A percentile compares a stretch with the other conserved stretches of the same genome.
Conservation (phyloP, 2,329 filamentous ascomycete species). For the Fonsecaea pedrosoi region DNA sequence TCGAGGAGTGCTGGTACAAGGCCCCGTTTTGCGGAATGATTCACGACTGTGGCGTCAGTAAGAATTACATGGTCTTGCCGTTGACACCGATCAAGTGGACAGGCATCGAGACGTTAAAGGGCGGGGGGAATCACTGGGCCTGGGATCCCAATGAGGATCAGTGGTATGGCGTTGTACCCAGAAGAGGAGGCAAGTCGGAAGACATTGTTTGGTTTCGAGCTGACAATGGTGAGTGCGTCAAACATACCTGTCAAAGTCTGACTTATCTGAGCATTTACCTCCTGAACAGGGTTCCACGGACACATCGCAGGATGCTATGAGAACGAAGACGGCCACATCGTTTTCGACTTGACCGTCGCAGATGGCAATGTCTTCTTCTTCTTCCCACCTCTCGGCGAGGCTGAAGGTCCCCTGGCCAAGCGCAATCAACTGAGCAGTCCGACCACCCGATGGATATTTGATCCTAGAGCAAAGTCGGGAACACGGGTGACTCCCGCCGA, state of each 20-base stretch:
- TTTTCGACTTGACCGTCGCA: constrained; percentile 49
- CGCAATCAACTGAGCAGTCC: constrained; percentile 39
- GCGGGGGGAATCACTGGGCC: constrained; percentile 59
- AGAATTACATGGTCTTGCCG: constrained; percentile 58
- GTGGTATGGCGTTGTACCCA: constrained; percentile 62
- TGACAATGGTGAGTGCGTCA: constrained; percentile 42
- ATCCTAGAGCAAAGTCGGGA: constrained; percentile 41
- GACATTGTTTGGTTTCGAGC: constrained; percentile 52
- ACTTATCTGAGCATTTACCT: background rate
- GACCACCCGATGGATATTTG: constrained; percentile 45
- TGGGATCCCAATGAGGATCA: constrained; percentile 62
- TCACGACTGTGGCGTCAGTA: constrained; percentile 57
- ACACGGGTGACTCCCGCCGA: constrained; percentile 49
- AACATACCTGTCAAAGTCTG: background rate
- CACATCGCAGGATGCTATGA: constrained; percentile 59
- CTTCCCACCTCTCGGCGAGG: constrained; percentile 34
- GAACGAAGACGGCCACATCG: constrained; percentile 54
- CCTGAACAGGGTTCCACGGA: constrained; percentile 49
- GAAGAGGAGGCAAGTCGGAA: constrained; percentile 57
- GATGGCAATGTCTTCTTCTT: constrained; percentile 47
- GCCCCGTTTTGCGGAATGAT: constrained; percentile 62
- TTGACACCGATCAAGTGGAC: constrained; percentile 58
- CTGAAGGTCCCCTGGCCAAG: constrained; percentile 33
- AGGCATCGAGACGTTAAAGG: constrained; percentile 51
- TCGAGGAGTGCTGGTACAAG: constrained; percentile 58